Base-by-base conservation (phyloP, 2,329 filamentous ascomycete species). In the Bipolaris victoriae region DNA sequence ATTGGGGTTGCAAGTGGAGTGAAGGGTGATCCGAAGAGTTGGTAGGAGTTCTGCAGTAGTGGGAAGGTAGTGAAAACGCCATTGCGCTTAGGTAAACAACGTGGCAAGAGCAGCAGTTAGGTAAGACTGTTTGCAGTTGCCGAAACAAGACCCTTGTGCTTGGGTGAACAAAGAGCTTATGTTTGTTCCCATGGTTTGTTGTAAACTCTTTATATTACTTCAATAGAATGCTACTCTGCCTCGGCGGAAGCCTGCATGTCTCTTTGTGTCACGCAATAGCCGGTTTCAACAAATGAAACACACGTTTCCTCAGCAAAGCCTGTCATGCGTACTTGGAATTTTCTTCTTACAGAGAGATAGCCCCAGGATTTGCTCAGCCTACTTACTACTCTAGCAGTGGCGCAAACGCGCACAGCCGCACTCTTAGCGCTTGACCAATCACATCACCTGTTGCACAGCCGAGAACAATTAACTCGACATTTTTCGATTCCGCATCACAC, bases 1-100 rank as follows among this genome's bases (percentile, higher is more conserved):
- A 18, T 7, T 37, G 33, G 18, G 47, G 41, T 54, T 45, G 52
- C 44, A 22, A 7, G 43, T 47, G 36, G 35, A 26, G 24, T 26
- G 55, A 51, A 31, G 43, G 48, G 13, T 53, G 41, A 15, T 49
- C 44, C 1, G 46, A 46, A 47, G 55, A 47, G 39, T 52, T 40
- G 26, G 40, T 33, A 16, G 41, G 41, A 37, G 43, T 44, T 31
- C 53, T 20, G 18, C 26, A 43, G 46, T 57, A 45, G 5, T 46
- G 57, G 2, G 55, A 26, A 35, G 57, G 26, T 55, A 46, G 48
- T 63, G 55, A 56, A 20, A 54, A 44, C 46, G 58, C 55, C 64
- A 68, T 68, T 24, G 29, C 36, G 60, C 35, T 55, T 26, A 40
- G 51, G 40, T 52, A 18, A 53, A 26, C 11, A 43, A 26, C 43